Base-by-base conservation (phyloP, 805 yeast species). In the Ogataea pilisensis region DNA sequence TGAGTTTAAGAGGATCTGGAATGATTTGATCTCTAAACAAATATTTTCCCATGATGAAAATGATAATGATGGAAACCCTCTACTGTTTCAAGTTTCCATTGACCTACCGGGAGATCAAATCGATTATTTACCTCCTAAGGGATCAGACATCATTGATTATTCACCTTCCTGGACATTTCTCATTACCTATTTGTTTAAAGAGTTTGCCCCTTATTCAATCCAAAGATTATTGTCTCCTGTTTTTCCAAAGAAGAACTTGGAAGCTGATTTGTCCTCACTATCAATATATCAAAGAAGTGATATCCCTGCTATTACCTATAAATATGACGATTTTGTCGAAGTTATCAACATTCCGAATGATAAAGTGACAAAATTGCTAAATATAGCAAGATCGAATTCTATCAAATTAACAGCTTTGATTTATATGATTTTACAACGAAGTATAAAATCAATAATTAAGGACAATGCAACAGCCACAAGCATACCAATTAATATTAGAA, bases 401-500 rank as follows among this genome's bases (percentile, higher is more conserved):
- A 45, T 54, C 16, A 54, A 51, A 18, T 31, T 54, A 6, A 54
- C 57, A 5, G 35, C 54, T 2, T 35, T 53, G 25, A 20, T 54
- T 20, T 18, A 31, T n/a, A 38, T 38, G 9, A 27, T 53, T 18
- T 11, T 39, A n/a, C 45, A 41, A 8, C 8, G 36, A 9, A 44
- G 54, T 4, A 12, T 50, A 18, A 6, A 31, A 6, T 48, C 54
- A 4, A 21, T 47, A 5, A 37, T 43, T 6, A 34, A 37, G 8
- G 48, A 48, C 3, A 30, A 43, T 8, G 53, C 50, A 31, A 43
- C 52, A 0, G 3, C 8, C 4, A 44, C 39, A 1, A 5, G 34
- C 0, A 37, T 58, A 30, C 61, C 64, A 4, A 50, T 43, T 3
- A 47, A 57, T 34, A 31, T 51, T 3, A 47, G 63, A 34, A 7